Conservation (phyloP, 139 green algal genomes). For the Coccomyxa sp. region DNA sequence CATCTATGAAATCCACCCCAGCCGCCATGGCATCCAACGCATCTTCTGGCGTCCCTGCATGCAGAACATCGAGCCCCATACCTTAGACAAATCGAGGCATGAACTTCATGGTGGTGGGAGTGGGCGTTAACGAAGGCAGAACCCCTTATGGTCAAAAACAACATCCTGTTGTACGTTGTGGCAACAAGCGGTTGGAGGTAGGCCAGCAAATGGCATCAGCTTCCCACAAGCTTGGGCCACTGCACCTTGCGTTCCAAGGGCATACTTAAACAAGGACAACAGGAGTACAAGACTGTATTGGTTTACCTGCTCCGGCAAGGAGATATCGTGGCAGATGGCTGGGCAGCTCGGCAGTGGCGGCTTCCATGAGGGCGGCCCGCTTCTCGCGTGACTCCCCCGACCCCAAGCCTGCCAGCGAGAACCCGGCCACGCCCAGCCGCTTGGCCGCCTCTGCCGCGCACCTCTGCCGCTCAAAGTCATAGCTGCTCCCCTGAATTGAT, state of each 20-base stretch:
- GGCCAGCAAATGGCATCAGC: too few relatives aligned
- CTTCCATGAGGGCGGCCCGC: conserved; percentile 30
- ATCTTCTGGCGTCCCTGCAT: conserved; percentile 38
- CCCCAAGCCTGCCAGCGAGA: conserved; percentile 57
- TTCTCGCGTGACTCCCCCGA: conserved; percentile 49
- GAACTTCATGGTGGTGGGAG: too few relatives aligned
- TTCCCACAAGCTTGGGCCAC: too few relatives aligned
- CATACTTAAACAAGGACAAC: too few relatives aligned
- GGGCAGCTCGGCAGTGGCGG: conserved; percentile 33
- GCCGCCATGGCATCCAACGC: conserved; percentile 52
- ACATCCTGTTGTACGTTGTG: too few relatives aligned
- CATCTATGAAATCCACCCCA: conserved; percentile 62
- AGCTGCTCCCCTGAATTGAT: conserved; percentile 33
- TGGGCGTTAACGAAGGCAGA: too few relatives aligned
- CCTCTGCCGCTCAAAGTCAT: conserved; percentile 23
- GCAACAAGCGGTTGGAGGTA: too few relatives aligned
- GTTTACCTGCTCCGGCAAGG: not conserved
- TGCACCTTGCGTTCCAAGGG: too few relatives aligned
- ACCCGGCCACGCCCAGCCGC: conserved; percentile 27
- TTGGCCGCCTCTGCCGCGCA: conserved; percentile 3
- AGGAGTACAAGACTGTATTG: too few relatives aligned
- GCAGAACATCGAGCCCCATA: too few relatives aligned
- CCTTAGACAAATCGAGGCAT: too few relatives aligned
- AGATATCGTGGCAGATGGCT: conserved; percentile 37
- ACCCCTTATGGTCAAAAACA: too few relatives aligned